phyloP scores from a whole-genome alignment of 2,329 filamentous ascomycete genomes.

The Colletotrichum plurivorum region DNA sequence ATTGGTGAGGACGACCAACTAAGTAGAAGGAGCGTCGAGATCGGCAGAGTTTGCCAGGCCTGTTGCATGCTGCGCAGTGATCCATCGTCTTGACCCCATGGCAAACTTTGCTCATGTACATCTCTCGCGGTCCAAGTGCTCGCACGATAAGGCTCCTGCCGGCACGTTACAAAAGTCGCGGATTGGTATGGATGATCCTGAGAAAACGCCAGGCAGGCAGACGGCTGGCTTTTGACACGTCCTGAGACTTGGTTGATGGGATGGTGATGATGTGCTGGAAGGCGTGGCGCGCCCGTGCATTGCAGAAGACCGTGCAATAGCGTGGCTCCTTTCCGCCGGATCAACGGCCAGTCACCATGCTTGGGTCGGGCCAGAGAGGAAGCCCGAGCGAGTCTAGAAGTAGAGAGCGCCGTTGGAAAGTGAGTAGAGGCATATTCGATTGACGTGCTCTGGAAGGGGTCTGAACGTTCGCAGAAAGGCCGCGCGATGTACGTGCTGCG shows the following conservation, averaged over 20 bases:
- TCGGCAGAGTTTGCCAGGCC: constrained; percentile 32
- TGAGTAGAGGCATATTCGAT: not conserved
- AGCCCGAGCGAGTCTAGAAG: not conserved
- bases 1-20: not conserved
- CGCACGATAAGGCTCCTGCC: constrained; percentile 17
- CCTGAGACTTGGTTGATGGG: constrained; percentile 2
- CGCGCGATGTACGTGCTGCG: not conserved
- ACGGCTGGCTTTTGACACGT: constrained; percentile 1
- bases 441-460: constrained; percentile 18
- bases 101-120: constrained; percentile 31
- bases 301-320: constrained; percentile 24
- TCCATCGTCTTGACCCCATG: constrained; percentile 29
- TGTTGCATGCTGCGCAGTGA: constrained; percentile 23
- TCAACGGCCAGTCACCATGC: constrained; percentile 14
- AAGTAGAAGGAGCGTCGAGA: not conserved
- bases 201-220: not conserved
- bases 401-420: constrained; percentile 5
- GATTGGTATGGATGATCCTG: not conserved
- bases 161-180: not conserved
- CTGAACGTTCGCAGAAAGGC: constrained; percentile 13
- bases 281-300: constrained; percentile 21
- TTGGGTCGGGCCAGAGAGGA: not conserved
- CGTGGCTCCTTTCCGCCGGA: constrained; percentile 18
- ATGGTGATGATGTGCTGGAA: constrained; percentile 16
- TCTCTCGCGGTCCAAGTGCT: not conserved